Conservation (phyloP, 2,329 filamentous ascomycete species). For the Colletotrichum costaricense region DNA sequence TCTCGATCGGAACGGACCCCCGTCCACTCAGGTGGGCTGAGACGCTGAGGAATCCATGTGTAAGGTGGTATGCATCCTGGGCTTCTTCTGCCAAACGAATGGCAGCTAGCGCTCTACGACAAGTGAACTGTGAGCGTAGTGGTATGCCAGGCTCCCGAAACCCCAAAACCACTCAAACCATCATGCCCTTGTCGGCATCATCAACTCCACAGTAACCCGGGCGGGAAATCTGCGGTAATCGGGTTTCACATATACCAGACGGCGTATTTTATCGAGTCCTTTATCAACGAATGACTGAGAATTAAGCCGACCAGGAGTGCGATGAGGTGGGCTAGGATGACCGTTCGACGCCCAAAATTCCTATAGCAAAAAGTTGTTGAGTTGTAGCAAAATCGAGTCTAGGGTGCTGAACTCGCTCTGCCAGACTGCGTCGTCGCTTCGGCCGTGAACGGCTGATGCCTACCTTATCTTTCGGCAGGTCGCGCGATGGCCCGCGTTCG, state of each 20-base stretch:
- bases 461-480: background rate
- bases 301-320: background rate
- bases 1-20: conserved; percentile 15
- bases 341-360: background rate
- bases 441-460: background rate
- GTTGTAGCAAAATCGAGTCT: background rate
- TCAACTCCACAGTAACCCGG: conserved; percentile 16
- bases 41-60: conserved; percentile 28
- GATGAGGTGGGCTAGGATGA: background rate
- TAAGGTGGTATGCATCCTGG: conserved; percentile 17
- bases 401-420: background rate
- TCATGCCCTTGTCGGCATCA: background rate
- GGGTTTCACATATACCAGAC: conserved; percentile 29
- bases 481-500: background rate
- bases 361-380: background rate
- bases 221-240: conserved; percentile 33
- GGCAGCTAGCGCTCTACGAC: background rate
- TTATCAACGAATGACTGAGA: background rate
- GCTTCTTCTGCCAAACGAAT: background rate
- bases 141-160: background rate
- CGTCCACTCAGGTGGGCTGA: conserved; percentile 16
- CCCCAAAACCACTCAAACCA: background rate
- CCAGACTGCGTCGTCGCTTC: background rate
- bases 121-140: background rate
- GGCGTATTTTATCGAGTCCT: background rate